Base-by-base conservation (phyloP, 1,139 yeast genomes). In the Arxiozyma bovina region DNA sequence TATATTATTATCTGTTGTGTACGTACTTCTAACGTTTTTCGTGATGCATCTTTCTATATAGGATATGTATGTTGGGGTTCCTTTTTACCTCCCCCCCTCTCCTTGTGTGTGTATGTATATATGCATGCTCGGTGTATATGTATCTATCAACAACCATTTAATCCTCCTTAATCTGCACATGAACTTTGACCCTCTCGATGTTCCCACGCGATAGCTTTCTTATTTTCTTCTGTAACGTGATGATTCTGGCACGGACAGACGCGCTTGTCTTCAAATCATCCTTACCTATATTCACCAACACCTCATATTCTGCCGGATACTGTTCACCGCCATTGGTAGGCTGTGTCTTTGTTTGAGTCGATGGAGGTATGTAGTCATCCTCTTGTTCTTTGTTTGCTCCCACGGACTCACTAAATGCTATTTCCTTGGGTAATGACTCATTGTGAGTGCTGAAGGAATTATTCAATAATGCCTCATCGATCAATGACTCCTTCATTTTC, bases 261-360 rank as follows among this genome's bases (percentile, higher is more conserved):
- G 80, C 80, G 63, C 81, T 77, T 42, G 81, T 77, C 66, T 78
- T 78, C 53, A 79, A 67, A 58, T 78, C 82, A 55, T 75, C 76
- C 57, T 76, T 77, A 48, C 78, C 73, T 12, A 80, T 76, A 55
- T 74, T 70, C 2, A 79, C 77, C 48, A 77, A 72, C 4, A 76
- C 76, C 54, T 75, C 77, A 55, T 72, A 72, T 50, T 70, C 72
- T 48, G 34, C 44, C 51, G 42, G 48, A 30, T 45, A 30, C n/a
- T 30, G 23, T 18, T 45, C 38, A 45, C 20, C 15, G 15, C 27
- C 12, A 4, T 23, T 4, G 15, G 7, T 45, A 17, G 4, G 34
- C 18, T 21, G 20, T 18, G 23, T 4, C 4, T 5, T 30, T 30
- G n/a, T 20, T n/a, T 34, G 40, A 15, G 40, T 12, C 40, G 12